These are phyloP conservation scores for Phytophthora hibernalis DNA, from an alignment of 352 stramenopile genomes.

Conservation along the genomic window DNA sequence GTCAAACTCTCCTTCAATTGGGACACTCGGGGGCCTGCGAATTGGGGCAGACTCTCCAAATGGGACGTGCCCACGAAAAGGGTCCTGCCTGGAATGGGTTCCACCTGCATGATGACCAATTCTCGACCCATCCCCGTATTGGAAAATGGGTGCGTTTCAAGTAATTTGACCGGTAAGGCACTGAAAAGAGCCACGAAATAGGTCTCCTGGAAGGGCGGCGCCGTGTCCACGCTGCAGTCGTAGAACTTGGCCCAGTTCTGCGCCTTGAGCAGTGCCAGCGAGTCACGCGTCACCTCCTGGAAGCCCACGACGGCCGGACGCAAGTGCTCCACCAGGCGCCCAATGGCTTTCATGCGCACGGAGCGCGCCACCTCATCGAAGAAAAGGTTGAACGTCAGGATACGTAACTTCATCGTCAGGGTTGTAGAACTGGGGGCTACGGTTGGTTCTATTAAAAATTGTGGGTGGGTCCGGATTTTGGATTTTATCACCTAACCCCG, in stretches of 20 bases:
- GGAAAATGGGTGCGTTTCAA: conserved; percentile 73
- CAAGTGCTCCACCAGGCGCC: conserved; percentile 49
- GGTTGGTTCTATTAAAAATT: no score
- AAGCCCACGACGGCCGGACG: conserved; percentile 77
- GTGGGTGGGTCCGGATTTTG: no score
- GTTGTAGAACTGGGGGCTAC: no score
- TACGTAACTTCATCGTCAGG: conserved; percentile 66
- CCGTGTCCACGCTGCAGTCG: conserved; percentile 79
- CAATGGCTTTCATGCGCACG: conserved; percentile 71
- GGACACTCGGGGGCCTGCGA: conserved; percentile 44
- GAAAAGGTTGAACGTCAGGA: conserved; percentile 82
- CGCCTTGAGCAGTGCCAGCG: conserved; percentile 59
- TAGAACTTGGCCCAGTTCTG: conserved; percentile 75
- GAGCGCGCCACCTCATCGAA: conserved; percentile 71
- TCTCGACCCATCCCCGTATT: conserved; percentile 82
- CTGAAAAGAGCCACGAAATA: conserved; percentile 87
- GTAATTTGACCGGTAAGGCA: conserved; percentile 61
- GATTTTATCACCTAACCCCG: no score
- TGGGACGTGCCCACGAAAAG: conserved; percentile 74
- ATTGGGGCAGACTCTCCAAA: conserved; percentile 76
- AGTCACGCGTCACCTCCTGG: conserved; percentile 76
- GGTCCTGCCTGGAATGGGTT: conserved; percentile 49
- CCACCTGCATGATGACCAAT: conserved; percentile 64
- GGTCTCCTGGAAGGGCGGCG: conserved; percentile 67
- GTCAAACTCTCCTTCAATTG: conserved; percentile 68